Evolutionary conservation across 805 yeast species (phyloP), one percentile per base, ranked within the genome.

Genomic region (Naumovozyma baii): DNA sequence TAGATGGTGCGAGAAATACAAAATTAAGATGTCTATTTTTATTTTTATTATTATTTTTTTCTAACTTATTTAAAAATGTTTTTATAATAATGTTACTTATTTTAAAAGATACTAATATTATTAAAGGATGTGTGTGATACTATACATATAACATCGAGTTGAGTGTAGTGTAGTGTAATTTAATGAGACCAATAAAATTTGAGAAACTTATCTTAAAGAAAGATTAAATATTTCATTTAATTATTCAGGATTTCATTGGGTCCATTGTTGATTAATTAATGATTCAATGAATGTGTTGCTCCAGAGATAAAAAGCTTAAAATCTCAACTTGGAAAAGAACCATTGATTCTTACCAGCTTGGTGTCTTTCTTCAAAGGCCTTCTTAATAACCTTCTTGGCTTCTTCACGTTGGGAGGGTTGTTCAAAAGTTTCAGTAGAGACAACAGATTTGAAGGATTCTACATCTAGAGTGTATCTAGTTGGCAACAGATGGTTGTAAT

Each of bases 401-500:
- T 90, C 96, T 73, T 81, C 94, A 71, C 94, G 83, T 75, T 88
- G 96, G 54, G 96, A 76, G 72, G 97, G 96, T 79, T 92, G 96
- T 67, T 76, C 77, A 70, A 92, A 83, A 64, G 97, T 78, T 70
- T 90, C 98, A 61, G 90, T 75, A 62, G 95, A 73, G 64, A 92
- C 83, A 62, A 78, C 82, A 64, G 82, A 64, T 80, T 92, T 92
- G 80, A 92, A 82, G 57, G 85, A 73, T 70, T 92, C 97, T 64
- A 90, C 92, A 69, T 92, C 97, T 65, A 92, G 80, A 49, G 95
- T 78, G 84, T 92, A 92, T 79, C 98, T 88, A 67, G 98, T 92
- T 78, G 98, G 98, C 90, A 92, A 82, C 72, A 92, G 78, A 74
- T 92, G 98, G 87, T 87, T 87, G 94, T 88, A 92, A 96, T 92